These are phyloP conservation scores for Trametes coccinea DNA, from an alignment of 768 basidiomycete species.

Conservation along the genomic window DNA sequence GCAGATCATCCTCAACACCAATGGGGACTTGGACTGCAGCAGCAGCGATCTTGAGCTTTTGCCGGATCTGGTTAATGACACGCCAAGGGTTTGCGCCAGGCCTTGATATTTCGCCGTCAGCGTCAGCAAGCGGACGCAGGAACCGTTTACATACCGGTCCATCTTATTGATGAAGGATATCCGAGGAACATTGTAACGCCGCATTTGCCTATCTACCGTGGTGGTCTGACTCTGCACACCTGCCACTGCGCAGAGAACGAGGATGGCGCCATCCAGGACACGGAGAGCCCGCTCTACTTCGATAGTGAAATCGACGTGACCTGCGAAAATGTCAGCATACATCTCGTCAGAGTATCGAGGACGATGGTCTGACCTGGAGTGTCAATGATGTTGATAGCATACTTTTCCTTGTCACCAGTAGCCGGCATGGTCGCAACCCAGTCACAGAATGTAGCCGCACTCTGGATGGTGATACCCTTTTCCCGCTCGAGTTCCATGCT, in stretches of 20 bases:
- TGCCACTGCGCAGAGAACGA: constrained; percentile 95
- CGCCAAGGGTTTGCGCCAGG: constrained; percentile 98
- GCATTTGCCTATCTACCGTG: constrained; percentile 98
- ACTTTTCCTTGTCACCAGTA: constrained; percentile 71
- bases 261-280: constrained; percentile 93
- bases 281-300: constrained; percentile 97
- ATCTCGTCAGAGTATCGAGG: neutral
- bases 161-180: constrained; percentile 99
- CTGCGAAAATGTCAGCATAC: constrained; percentile 39
- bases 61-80: constrained; percentile 87
- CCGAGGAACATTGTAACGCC: constrained; percentile 92
- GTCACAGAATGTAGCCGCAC: constrained; percentile 97
- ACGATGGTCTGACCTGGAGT: constrained; percentile 70
- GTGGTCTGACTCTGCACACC: constrained; percentile 99
- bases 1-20: constrained; percentile 82
- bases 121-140: neutral
- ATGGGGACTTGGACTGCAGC: constrained; percentile 97
- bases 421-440: constrained; percentile 76
- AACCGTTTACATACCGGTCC: constrained; percentile 67
- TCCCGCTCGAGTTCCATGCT: constrained; percentile 98
- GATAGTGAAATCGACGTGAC: constrained; percentile 99
- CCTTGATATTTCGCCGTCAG: constrained; percentile 39
- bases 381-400: constrained; percentile 97
- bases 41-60: constrained; percentile 88
- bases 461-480: constrained; percentile 99